A percentile compares a stretch with the other conserved stretches of the same genome.
Evolutionary conservation across 441 rosid genomes (phyloP).

Genomic region (Macaranga tanarius): DNA sequence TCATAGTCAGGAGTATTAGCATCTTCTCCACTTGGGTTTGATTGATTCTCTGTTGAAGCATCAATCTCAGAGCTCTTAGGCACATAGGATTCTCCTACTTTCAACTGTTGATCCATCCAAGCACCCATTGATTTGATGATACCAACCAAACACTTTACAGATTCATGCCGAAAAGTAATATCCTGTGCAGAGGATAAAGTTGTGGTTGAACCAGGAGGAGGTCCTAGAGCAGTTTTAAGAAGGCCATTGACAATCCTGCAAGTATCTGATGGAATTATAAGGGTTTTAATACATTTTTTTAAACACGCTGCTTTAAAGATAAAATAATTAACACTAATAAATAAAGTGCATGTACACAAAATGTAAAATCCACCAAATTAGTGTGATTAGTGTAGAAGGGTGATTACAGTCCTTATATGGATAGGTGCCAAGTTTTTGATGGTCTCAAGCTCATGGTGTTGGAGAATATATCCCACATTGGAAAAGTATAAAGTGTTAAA

Average conservation of each 20-base stretch:
- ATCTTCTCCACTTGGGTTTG: conserved; percentile 61
- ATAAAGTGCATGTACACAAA: background rate
- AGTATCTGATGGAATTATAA: conserved; percentile 94
- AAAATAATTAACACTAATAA: background rate
- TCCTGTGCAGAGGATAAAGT: conserved; percentile 86
- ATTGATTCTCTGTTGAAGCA: conserved; percentile 47
- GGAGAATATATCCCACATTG: too few relatives aligned
- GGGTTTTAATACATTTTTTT: conserved; percentile 68
- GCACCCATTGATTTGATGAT: conserved; percentile 88
- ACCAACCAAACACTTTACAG: conserved; percentile 92
- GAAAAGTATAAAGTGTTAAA: too few relatives aligned
- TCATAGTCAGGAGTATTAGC: conserved; percentile 61
- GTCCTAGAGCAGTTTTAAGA: conserved; percentile 96
- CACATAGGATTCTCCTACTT: conserved; percentile 53
- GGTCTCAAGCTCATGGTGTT: background rate
- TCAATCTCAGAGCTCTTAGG: conserved; percentile 60
- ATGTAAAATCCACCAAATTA: conserved; percentile 10
- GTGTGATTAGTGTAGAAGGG: background rate
- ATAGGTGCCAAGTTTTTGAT: background rate
- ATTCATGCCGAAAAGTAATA: conserved; percentile 88
- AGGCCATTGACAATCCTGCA: conserved; percentile 99
- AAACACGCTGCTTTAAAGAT: conserved; percentile 21
- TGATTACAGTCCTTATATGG: background rate
- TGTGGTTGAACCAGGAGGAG: conserved; percentile 89
- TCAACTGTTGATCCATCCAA: conserved; percentile 93